A percentile compares a stretch with the other conserved stretches of the same genome.
These are phyloP conservation scores for Hygrocybe punicea DNA, from an alignment of 768 basidiomycete genomes.

Conservation along the genomic window DNA sequence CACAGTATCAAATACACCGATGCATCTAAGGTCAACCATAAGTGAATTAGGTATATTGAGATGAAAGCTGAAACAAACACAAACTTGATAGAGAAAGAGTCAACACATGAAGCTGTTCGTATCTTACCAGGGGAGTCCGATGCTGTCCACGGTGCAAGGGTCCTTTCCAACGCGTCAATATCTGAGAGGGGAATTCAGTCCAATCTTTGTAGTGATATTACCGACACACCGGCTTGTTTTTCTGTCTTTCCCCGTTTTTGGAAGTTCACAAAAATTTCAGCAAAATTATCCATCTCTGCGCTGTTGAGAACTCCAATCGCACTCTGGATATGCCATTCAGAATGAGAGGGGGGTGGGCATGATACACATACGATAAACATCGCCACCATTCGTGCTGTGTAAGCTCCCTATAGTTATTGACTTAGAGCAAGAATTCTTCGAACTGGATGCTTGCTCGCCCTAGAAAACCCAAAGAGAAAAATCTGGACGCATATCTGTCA, in stretches of 20 bases:
- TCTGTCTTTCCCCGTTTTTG: slow-evolving; percentile 58
- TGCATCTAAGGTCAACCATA: slow-evolving; percentile 40
- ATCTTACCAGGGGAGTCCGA: slow-evolving; percentile 49
- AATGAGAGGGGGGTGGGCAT: not conserved
- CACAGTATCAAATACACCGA: slow-evolving; percentile 80
- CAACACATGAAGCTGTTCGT: slow-evolving; percentile 45
- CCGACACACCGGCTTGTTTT: slow-evolving; percentile 42
- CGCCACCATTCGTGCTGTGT: slow-evolving; percentile 72
- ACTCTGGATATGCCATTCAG: slow-evolving; percentile 40
- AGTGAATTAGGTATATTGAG: not conserved
- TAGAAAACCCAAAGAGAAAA: slow-evolving; percentile 74
- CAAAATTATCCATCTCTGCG: slow-evolving; percentile 70
- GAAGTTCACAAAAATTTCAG: slow-evolving; percentile 56
- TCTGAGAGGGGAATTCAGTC: slow-evolving; percentile 23
- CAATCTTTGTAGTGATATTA: not conserved
- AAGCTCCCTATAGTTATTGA: slow-evolving; percentile 53
- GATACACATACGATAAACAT: slow-evolving; percentile 55
- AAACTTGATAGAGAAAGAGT: slow-evolving; percentile 62
- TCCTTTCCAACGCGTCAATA: slow-evolving; percentile 35
- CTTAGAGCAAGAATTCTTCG: not conserved
- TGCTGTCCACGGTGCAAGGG: slow-evolving; percentile 55
- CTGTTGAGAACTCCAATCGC: slow-evolving; percentile 69
- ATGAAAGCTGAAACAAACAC: slow-evolving; percentile 9
- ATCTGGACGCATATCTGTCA: slow-evolving; percentile 41
- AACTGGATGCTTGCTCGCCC: slow-evolving; percentile 37